Evolutionary conservation across 2,329 filamentous ascomycete genomes (phyloP).

Genomic region (Gremmenia infestans): DNA sequence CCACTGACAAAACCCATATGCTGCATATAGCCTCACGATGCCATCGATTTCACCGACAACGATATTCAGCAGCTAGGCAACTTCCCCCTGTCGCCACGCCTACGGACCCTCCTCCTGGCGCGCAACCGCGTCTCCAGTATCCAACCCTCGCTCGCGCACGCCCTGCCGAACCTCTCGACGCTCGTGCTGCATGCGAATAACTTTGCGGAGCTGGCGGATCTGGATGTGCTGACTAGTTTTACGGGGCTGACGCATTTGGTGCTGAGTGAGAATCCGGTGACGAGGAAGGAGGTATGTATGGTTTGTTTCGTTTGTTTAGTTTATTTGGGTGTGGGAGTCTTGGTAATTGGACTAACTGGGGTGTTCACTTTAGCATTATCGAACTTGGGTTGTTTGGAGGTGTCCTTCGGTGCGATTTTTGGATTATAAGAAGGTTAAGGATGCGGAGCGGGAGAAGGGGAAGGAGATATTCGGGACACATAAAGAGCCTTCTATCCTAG

Average conservation of each 20-base stretch:
- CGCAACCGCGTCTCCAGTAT: slow-evolving; percentile 84
- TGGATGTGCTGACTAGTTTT: slow-evolving; percentile 73
- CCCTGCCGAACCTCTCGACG: slow-evolving; percentile 76
- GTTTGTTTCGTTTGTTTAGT: not conserved
- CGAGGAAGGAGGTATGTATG: slow-evolving; percentile 77
- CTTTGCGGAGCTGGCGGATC: slow-evolving; percentile 75
- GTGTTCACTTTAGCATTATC: slow-evolving; percentile 65
- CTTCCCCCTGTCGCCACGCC: slow-evolving; percentile 84
- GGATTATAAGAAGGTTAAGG: slow-evolving; percentile 87
- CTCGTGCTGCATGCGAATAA: slow-evolving; percentile 82
- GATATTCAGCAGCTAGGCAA: slow-evolving; percentile 86
- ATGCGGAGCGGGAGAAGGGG: slow-evolving; percentile 72
- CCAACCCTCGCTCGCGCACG: slow-evolving; percentile 67
- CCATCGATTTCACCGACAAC: slow-evolving; percentile 98
- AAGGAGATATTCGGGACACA: slow-evolving; percentile 76
- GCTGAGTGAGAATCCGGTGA: slow-evolving; percentile 81
- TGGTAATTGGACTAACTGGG: slow-evolving; percentile 4
- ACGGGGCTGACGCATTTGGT: slow-evolving; percentile 71
- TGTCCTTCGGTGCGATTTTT: slow-evolving; percentile 83
- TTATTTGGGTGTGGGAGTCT: not conserved
- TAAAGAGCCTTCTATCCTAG: slow-evolving; percentile 74
- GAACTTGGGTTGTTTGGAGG: slow-evolving; percentile 85
- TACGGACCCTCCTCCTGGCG: slow-evolving; percentile 82
- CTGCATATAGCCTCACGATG: slow-evolving; percentile 74
- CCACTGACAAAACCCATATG: slow-evolving; percentile 3